Evolutionary conservation across 495 filamentous ascomycete genomes (phyloP).

Genomic region (Talaromyces trachyspermus): DNA sequence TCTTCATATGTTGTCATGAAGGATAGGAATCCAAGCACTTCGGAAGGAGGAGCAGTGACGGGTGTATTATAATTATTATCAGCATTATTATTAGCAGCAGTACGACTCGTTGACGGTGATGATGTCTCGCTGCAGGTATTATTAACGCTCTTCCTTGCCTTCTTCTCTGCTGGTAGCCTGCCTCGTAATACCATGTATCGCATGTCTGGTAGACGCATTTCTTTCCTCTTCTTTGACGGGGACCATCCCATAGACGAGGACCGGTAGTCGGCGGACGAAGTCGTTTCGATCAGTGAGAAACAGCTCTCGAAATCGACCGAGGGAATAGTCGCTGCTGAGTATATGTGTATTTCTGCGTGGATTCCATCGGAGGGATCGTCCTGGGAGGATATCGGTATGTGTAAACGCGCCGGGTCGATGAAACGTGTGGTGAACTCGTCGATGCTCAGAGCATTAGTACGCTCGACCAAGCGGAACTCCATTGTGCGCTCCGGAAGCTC

Average conservation of each 20-base stretch:
- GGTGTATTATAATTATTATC: not conserved
- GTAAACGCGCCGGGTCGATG: constrained; percentile 15
- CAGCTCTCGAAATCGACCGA: constrained; percentile 53
- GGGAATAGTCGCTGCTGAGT: constrained; percentile 39
- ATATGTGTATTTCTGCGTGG: constrained; percentile 24
- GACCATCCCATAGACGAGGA: constrained; percentile 62
- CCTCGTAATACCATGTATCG: constrained; percentile 55
- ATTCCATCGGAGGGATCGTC: not conserved
- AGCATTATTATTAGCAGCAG: too few species aligned
- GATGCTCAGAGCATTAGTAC: constrained; percentile 31
- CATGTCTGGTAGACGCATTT: constrained; percentile 69
- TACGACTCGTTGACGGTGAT: not conserved
- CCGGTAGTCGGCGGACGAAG: constrained; percentile 60
- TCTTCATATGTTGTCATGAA: constrained; percentile 82
- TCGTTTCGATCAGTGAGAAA: constrained; percentile 62
- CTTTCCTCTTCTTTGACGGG: constrained; percentile 55
- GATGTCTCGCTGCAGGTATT: too few species aligned
- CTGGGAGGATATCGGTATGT: constrained; percentile 3
- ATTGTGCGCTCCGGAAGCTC: not conserved
- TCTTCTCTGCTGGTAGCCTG: not conserved
- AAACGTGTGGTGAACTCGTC: constrained; percentile 27
- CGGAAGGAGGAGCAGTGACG: not conserved
- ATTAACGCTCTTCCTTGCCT: not conserved
- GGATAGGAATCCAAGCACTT: constrained; percentile 58
- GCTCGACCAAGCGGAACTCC: constrained; percentile 31